Evolutionary conservation across 352 stramenopile genomes (phyloP).

Genomic region (Pythium rhizo-oryzae): DNA sequence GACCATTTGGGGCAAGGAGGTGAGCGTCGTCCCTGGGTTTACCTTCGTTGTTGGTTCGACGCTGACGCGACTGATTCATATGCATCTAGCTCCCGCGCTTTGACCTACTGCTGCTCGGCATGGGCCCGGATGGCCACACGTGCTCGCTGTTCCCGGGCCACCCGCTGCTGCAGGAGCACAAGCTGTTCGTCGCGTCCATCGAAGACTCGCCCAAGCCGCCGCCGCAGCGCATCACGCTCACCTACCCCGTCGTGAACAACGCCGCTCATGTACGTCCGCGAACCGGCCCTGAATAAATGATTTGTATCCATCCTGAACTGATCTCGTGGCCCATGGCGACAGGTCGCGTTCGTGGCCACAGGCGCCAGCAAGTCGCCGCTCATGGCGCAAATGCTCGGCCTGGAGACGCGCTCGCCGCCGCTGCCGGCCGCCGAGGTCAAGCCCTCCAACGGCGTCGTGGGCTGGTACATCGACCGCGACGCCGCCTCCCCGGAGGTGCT

Average conservation of each 20-base stretch:
- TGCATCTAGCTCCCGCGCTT: conserved; percentile 80
- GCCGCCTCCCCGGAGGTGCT: conserved; percentile 42
- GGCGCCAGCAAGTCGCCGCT: conserved; percentile 88
- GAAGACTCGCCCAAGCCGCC: conserved; percentile 98
- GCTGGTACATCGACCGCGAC: conserved; percentile 88
- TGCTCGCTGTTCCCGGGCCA: conserved; percentile 98
- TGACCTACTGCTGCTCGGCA: conserved; percentile 96
- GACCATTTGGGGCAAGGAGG: conserved; percentile 61
- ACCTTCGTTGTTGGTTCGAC: too few species aligned
- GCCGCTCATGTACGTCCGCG: conserved; percentile 69
- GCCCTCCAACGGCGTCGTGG: conserved; percentile 66
- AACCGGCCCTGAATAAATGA: neutral
- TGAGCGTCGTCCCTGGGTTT: too few species aligned
- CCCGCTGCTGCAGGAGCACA: conserved; percentile 86
- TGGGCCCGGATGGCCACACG: conserved; percentile 98
- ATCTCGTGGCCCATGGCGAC: neutral
- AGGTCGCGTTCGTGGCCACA: conserved; percentile 92
- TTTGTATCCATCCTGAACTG: neutral
- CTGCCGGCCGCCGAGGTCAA: conserved; percentile 79
- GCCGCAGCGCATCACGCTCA: conserved; percentile 96
- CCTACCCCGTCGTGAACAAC: conserved; percentile 95
- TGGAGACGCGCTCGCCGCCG: conserved; percentile 57
- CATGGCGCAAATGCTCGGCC: conserved; percentile 79
- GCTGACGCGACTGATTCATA: neutral
- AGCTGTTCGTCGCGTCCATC: conserved; percentile 92